Percentiles rank a stretch among this genome's conserved stretches.
Evolutionary conservation across 2,329 filamentous ascomycete genomes (phyloP).

Genomic region (Aureobasidium sp.): DNA sequence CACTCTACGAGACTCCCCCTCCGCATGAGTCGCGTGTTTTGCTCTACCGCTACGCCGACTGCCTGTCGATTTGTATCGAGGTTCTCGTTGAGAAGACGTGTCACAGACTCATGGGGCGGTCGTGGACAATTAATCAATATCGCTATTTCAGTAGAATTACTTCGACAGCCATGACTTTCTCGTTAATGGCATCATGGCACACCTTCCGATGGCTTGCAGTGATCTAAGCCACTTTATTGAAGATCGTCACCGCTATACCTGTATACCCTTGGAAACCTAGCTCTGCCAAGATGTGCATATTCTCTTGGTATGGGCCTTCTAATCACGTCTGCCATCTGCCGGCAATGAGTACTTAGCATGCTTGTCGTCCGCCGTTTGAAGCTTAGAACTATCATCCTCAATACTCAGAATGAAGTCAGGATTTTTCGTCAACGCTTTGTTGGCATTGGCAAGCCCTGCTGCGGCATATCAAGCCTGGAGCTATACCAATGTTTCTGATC

Average conservation of each 20-base stretch:
- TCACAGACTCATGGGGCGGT: no score
- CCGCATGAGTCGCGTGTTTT: no score
- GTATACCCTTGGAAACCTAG: not conserved
- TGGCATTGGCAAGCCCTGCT: not conserved
- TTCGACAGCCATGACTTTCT: not conserved
- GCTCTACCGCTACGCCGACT: no score
- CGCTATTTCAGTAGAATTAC: not conserved
- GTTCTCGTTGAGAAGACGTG: no score
- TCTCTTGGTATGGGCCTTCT: not conserved
- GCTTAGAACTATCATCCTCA: not conserved
- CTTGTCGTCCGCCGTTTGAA: not conserved
- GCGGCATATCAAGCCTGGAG: constrained; percentile 11
- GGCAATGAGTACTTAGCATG: not conserved
- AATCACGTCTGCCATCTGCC: not conserved
- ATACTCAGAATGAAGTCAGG: not conserved
- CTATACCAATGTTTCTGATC: constrained; percentile 17
- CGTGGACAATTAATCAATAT: no score
- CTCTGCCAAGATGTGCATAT: not conserved
- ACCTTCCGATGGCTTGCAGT: not conserved
- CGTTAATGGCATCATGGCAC: no score
- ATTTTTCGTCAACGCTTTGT: not conserved
- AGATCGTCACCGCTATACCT: not conserved
- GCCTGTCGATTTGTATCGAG: no score
- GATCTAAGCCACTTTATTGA: not conserved
- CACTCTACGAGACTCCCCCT: not conserved